phyloP scores from a whole-genome alignment of 345 rosid species.

The Murraya paniculata region DNA sequence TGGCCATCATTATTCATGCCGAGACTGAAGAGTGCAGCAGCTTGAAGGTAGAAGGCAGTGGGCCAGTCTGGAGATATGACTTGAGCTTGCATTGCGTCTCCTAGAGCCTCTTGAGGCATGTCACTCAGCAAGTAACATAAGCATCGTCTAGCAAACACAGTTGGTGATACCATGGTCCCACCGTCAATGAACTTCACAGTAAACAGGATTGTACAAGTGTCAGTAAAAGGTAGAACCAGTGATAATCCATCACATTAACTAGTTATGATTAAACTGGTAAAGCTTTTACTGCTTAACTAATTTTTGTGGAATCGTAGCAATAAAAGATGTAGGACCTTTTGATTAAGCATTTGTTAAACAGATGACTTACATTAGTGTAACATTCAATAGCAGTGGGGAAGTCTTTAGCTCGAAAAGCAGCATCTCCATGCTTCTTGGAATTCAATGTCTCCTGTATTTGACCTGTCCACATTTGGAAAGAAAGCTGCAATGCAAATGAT shows the following conservation, averaged over 20 bases:
- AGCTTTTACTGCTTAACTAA: background rate
- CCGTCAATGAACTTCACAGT: constrained; percentile 62
- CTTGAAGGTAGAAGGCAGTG: constrained; percentile 77
- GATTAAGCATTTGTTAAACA: constrained; percentile 3
- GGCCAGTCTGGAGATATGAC: constrained; percentile 79
- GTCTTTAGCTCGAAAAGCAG: constrained; percentile 61
- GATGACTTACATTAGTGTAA: constrained; percentile 47
- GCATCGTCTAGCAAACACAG: constrained; percentile 75
- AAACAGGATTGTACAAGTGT: background rate
- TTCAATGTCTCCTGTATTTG: constrained; percentile 67
- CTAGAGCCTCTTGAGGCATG: constrained; percentile 81
- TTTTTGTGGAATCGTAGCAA: background rate
- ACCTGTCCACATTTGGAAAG: constrained; percentile 72
- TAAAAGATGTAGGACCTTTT: background rate
- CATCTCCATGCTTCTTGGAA: constrained; percentile 61
- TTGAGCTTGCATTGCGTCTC: constrained; percentile 84
- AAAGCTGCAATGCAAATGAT: constrained; percentile 48
- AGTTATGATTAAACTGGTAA: background rate
- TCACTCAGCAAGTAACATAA: constrained; percentile 66
- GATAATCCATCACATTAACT: background rate
- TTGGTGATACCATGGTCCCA: constrained; percentile 78
- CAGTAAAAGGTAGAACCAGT: background rate
- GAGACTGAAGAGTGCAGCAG: constrained; percentile 78
- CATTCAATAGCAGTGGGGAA: constrained; percentile 51
- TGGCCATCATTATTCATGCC: constrained; percentile 79